A percentile compares a stretch with the other conserved stretches of the same genome.
Conservation (phyloP, 768 basidiomycete genomes). For the Stropharia rugosoannulata region DNA sequence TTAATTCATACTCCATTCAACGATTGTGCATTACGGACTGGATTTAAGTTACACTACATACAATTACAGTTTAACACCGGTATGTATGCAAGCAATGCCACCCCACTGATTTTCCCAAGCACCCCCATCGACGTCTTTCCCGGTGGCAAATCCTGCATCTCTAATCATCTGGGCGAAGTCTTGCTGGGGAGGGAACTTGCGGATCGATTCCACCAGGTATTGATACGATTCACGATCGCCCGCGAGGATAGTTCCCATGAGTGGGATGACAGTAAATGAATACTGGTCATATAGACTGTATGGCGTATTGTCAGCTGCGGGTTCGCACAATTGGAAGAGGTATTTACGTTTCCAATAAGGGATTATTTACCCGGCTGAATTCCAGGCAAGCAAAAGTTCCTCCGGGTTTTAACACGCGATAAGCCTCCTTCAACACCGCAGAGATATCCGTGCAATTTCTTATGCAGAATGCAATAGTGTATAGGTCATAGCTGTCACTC, state of each 20-base stretch:
- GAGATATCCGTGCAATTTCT: conserved; percentile 95
- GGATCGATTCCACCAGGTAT: conserved; percentile 97
- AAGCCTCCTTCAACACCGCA: conserved; percentile 82
- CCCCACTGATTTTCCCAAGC: conserved; percentile 88
- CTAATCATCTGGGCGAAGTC: conserved; percentile 89
- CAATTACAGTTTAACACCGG: conserved; percentile 71
- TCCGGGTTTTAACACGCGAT: conserved; percentile 94
- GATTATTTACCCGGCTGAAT: conserved; percentile 91
- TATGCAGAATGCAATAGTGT: conserved; percentile 98
- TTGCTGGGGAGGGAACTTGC: conserved; percentile 84
- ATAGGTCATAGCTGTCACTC: conserved; percentile 87
- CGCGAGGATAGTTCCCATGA: conserved; percentile 95
- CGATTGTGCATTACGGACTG: not conserved
- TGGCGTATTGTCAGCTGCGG: conserved; percentile 3
- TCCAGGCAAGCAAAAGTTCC: conserved; percentile 95
- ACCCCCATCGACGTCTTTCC: conserved; percentile 72
- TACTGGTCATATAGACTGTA: conserved; percentile 89
- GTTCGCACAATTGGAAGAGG: not conserved
- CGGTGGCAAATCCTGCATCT: conserved; percentile 80
- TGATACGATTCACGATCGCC: conserved; percentile 95
- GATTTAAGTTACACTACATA: not conserved
- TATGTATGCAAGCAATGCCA: conserved; percentile 85
- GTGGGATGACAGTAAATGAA: conserved; percentile 93
- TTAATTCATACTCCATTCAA: no score
- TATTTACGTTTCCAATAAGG: conserved; percentile 80